These are phyloP conservation scores for Arabis hirsuta DNA, from an alignment of 345 rosid species.

Conservation along the genomic window DNA sequence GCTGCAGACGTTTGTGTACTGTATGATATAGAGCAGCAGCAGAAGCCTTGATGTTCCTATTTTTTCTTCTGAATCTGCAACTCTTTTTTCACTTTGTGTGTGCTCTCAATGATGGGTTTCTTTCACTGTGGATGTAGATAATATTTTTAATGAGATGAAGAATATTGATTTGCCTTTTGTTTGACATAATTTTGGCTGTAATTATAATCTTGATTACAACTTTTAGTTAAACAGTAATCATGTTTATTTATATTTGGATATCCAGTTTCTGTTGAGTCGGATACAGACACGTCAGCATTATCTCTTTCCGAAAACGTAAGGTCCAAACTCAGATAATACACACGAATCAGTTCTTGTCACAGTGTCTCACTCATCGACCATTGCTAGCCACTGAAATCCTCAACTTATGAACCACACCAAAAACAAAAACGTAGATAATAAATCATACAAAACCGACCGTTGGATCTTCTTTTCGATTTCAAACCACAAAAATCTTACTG, in stretches of 20 bases:
- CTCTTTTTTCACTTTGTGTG: not conserved
- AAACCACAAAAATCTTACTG: constrained; percentile 30
- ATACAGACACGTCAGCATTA: constrained; percentile 47
- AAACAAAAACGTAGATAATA: constrained; percentile 18
- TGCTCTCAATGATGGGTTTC: not conserved
- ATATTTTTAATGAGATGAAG: constrained; percentile 29
- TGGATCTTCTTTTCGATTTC: constrained; percentile 36
- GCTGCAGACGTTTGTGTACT: constrained; percentile 90
- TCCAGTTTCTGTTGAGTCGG: constrained; percentile 18
- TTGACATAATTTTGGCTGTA: constrained; percentile 23
- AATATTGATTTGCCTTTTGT: constrained; percentile 7
- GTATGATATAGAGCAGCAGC: constrained; percentile 75
- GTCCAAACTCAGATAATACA: constrained; percentile 39
- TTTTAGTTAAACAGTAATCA: not conserved
- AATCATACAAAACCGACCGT: constrained; percentile 38
- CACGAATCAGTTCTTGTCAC: constrained; percentile 13
- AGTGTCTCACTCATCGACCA: not conserved
- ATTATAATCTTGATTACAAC: constrained; percentile 19
- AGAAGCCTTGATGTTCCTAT: constrained; percentile 43
- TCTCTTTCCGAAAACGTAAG: constrained; percentile 40
- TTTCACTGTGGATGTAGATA: constrained; percentile 36
- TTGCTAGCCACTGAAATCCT: constrained; percentile 3
- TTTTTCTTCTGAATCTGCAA: not conserved
- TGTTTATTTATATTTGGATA: too few species aligned
- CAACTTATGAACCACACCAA: constrained; percentile 15